Evolutionary conservation across 495 filamentous ascomycete genomes (phyloP), one percentile per base, ranked within the genome.

Genomic region (Aspergillus asperescens): DNA sequence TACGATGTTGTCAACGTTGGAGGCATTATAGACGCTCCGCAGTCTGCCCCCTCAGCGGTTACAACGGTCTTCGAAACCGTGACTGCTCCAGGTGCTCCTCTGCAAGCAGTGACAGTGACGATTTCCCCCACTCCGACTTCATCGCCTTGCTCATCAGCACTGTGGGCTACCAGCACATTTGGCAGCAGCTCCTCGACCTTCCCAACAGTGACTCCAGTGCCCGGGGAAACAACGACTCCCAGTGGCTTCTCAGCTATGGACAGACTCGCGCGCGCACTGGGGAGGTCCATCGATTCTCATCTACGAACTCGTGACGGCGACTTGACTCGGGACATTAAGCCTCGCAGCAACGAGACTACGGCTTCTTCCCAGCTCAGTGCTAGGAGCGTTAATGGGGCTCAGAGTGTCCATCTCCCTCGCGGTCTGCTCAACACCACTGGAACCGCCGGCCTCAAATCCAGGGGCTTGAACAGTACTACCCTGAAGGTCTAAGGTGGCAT

Each of bases 1-100:
- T 80, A 80, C 55, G 62, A 69, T 5, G 68, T 80, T 24, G 77
- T 78, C 50, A 74, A 77, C 48, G 77, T 78, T 18, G 75, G 67
- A 28, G 72, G 70, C 23, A 60, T 65, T 2, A 48, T 59, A 9
- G 55, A 62, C 18, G 63, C 58, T 42, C 56, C 60, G 13, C 44
- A 59, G 15, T 38, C 58, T 31, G 60, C 64, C 19, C 55, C 50
- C 39, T 5, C 39, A 25, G 39, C 39, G 8, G 37, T 22, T 2
- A 9, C 23, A 15, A 77, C 72, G n/a, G 47, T 72, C 29, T 48
- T 63, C 9, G 55, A 68, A 20, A 77, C 70, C 18, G 51, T 72
- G 9, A 68, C 66, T 12, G 56, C 66, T 0, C 35, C 63, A 16
- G 66, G 62, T 10, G 48, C 62, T 13, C 66, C 68, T 38, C 58